Evolutionary conservation across 2,329 filamentous ascomycete species (phyloP), one percentile per base, ranked within the genome.

Genomic region (Fusarium armeniacum): DNA sequence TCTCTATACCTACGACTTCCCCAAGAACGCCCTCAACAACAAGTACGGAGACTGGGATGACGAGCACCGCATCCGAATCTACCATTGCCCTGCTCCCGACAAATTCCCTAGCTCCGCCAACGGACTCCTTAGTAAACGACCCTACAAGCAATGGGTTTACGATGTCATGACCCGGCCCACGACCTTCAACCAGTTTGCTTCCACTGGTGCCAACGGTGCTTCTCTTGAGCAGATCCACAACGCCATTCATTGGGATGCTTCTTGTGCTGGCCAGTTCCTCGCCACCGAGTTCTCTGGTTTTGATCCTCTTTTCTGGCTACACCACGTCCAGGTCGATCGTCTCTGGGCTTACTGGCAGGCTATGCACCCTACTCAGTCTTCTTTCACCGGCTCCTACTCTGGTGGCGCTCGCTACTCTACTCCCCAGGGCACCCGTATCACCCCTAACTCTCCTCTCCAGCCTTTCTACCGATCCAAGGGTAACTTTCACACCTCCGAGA

Each of bases 241-340:
- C 58, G 69, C 65, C 46, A 75, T 85, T 35, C 82, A 84, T 69
- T 80, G 78, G 76, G 79, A 81, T 62, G 78, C 72, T 33, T 76
- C 70, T n/a, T 78, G 83, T 53, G 81, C 78, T n/a, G 77, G 77
- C 6, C 77, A 83, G 64, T 84, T 84, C 72, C 64, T 82, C 6
- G 65, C 75, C 28, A 70, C 81, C 11, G 76, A 76, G n/a, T 80
- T 80, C 58, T 77, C 82, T 3, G 82, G 76, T n/a, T 85, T 83
- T 64, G 83, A 85, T 43, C 80, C 82, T 13, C 67, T 85, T 28
- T 85, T 85, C 79, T 82, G 73, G 82, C 74, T 85, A 28, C 83
- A 85, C 63, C 84, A 85, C 78, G 78, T 83, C 73, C 88, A 91
- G 71, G 83, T 91, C 56, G 89, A 91, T 72, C 85, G 89, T 41